Evolutionary conservation across 2,329 filamentous ascomycete species (phyloP), one percentile per base, ranked within the genome.

Genomic region (Sarocladiaceae sp.): DNA sequence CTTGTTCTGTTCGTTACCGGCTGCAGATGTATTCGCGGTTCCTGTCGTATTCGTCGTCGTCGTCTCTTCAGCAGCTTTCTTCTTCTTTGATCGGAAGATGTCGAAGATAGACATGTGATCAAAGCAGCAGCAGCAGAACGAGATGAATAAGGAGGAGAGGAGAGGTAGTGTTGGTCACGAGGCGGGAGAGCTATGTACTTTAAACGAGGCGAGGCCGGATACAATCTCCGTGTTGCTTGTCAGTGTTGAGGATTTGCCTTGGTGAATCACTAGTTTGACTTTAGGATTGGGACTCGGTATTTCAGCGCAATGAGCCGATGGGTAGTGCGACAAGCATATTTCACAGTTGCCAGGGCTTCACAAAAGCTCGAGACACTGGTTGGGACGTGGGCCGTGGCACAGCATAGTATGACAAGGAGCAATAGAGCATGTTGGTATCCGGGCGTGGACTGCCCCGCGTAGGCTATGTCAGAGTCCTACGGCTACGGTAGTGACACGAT

Each of bases 371-470:
- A 18, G 20, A 7, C 8, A 17, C 20, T 4, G 17, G 17, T 22
- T 25, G 29, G 28, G 18, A 18, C 26, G 15, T 33, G 15, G 28
- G n/a, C 42, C 36, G 52, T 56, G 42, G 31, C 51, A 53, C 29
- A 8, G 29, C 29, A 33, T 33, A 33, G 15, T 8, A 15, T 33
- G 10, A 25, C 36, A 35, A 31, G 53, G 53, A 56, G 52, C 48
- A 52, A 50, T 25, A 56, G 54, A 56, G 56, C 57, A 55, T 59
- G 56, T 56, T 52, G 51, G 53, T 57, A 55, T 51, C 57, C 57
- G 57, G 44, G 26, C 7, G 13, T 17, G 3, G 13, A 22, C 33
- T 25, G 11, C 28, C 28, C 37, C 37, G 22, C 22, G 22, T 26
- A 20, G 44, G 10, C 26, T 48, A n/a, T 26, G 33, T 36, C 8